These are phyloP conservation scores for Ophiosphaerella korrae DNA, from an alignment of 2,329 filamentous ascomycete genomes.

Conservation along the genomic window DNA sequence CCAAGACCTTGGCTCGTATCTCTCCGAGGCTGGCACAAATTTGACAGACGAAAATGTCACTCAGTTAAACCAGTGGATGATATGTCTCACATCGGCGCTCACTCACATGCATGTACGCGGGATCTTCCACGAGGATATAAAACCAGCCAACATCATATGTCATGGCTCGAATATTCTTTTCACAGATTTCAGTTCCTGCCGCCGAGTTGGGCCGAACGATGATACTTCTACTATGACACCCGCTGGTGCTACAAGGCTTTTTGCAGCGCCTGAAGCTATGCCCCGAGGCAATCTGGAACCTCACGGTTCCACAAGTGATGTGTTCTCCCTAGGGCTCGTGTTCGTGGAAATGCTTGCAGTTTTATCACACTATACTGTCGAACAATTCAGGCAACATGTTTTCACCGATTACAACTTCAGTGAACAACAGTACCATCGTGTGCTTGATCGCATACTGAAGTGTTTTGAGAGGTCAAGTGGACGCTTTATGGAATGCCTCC, in stretches of 20 bases:
- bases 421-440: too few relatives aligned
- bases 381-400: too few relatives aligned
- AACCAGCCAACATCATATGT: constrained; percentile 19
- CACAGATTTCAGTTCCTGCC: constrained; percentile 21
- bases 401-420: too few relatives aligned
- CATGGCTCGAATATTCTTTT: constrained; percentile 9
- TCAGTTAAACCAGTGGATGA: constrained; percentile 8
- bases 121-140: constrained; percentile 21
- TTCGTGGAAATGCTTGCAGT: constrained; percentile 20
- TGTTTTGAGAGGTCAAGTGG: too few relatives aligned
- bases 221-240: constrained; percentile 9
- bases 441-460: too few relatives aligned
- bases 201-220: neutral
- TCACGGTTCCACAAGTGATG: constrained; percentile 17
- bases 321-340: constrained; percentile 19
- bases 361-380: neutral
- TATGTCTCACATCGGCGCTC: constrained; percentile 15
- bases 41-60: neutral
- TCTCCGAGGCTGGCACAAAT: neutral
- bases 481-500: too few relatives aligned
- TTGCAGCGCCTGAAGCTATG: constrained; percentile 11
- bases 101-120: constrained; percentile 9
- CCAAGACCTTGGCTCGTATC: neutral
- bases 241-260: constrained; percentile 10
- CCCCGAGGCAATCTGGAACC: neutral